Conservation (phyloP, 176 grass and related monocot genomes). For the Ampelocalamus luodianensis region DNA sequence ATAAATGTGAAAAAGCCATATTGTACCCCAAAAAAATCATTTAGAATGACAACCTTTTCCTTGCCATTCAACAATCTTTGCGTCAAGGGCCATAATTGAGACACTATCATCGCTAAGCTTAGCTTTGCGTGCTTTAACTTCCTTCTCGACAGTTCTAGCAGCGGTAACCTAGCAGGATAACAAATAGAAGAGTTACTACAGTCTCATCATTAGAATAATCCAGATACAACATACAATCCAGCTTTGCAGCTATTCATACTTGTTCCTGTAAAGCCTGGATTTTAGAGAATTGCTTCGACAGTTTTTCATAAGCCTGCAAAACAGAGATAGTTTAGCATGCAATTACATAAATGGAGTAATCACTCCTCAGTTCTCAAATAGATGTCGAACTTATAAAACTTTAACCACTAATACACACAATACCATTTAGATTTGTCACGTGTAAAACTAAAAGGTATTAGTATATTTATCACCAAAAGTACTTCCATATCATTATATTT, state of each 20-base stretch:
- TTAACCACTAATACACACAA: no score
- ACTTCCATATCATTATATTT: no score
- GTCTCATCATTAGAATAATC: slow-evolving; percentile 21
- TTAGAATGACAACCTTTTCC: slow-evolving; percentile 61
- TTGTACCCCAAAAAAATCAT: neutral
- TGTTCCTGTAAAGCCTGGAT: slow-evolving; percentile 74
- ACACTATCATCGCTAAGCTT: slow-evolving; percentile 63
- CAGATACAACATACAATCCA: neutral
- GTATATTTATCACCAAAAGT: no score
- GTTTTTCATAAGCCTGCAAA: slow-evolving; percentile 72
- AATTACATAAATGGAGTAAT: neutral
- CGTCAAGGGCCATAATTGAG: slow-evolving; percentile 50
- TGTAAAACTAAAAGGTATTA: no score
- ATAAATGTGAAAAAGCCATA: no score
- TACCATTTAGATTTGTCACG: no score
- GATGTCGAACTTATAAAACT: no score
- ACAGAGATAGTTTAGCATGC: slow-evolving; percentile 24
- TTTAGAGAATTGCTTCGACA: slow-evolving; percentile 61
- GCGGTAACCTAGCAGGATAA: slow-evolving; percentile 54
- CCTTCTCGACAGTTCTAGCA: slow-evolving; percentile 80
- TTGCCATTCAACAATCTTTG: slow-evolving; percentile 70
- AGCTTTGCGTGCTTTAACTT: slow-evolving; percentile 68
- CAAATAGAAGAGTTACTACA: slow-evolving; percentile 19
- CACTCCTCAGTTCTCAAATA: neutral
- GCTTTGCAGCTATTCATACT: slow-evolving; percentile 47